phyloP scores from a whole-genome alignment of 192 early-diverging fungal genomes.

The Backusella sp. region DNA sequence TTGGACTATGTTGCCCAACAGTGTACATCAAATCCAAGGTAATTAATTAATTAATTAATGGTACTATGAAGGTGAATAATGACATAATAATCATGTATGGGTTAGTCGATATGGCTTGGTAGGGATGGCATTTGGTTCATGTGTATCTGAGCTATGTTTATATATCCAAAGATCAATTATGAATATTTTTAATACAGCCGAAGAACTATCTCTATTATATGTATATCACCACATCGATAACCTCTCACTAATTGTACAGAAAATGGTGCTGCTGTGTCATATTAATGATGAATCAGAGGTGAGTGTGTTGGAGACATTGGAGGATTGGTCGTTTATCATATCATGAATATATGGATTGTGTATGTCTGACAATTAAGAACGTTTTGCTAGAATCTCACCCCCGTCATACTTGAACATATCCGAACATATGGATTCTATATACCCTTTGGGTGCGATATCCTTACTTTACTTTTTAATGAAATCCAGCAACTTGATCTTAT shows the following conservation, averaged over 20 bases:
- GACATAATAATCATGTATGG: neutral
- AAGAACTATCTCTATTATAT: conserved; percentile 17
- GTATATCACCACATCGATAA: conserved; percentile 28
- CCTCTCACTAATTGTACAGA: conserved; percentile 27
- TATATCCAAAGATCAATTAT: conserved; percentile 37
- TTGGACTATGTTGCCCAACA: conserved; percentile 28
- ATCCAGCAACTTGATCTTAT: conserved; percentile 20
- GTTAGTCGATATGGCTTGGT: conserved; percentile 34
- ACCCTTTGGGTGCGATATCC: conserved; percentile 36
- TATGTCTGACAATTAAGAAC: neutral
- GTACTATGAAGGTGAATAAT: neutral
- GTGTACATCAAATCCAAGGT: conserved; percentile 31
- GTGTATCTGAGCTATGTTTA: conserved; percentile 29
- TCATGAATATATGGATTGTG: neutral
- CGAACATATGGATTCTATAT: conserved; percentile 30
- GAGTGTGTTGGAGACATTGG: neutral
- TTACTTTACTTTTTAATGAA: conserved; percentile 34
- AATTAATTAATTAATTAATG: neutral
- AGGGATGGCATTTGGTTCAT: conserved; percentile 39
- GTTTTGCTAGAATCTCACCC: neutral
- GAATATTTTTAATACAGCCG: conserved; percentile 16
- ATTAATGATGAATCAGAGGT: conserved; percentile 20
- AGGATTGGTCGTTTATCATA: neutral
- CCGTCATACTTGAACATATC: neutral
- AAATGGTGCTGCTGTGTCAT: conserved; percentile 29